Base-by-base conservation (phyloP, 164 flowering plant species). In the Umbilicus rupestris region DNA sequence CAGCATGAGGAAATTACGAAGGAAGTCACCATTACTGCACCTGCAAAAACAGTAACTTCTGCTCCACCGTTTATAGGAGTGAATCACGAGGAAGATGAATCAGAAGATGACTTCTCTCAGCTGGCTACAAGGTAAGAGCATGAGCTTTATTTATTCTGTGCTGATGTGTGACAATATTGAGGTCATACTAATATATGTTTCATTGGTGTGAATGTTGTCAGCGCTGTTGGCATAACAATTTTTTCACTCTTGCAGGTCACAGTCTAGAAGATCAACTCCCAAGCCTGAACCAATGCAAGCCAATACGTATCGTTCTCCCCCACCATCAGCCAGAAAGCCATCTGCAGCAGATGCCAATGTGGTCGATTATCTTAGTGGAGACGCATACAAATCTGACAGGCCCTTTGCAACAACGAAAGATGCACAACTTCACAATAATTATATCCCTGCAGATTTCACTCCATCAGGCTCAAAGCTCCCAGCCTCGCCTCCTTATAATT, bases 341-440 rank as follows among this genome's bases (percentile, higher is more conserved):
- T 62, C 65, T 16, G 5, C 37, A 46, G n/a, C 75, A 55, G 88
- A 81, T 64, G 62, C 81, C 22, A 69, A 69, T 19, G 41, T 68
- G 59, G 66, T 89, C 60, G 97, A 95, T 73, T 92, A 85, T 81
- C 94, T 93, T 39, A 93, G 98, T 73, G 96, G 97, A 7, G 97
- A 88, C 63, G 33, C 42, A 15, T 91, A 87, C 78, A 77, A 73
- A 55, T 74, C 86, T 6, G 77, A 81, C 50, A 76, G 68, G 63
- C 67, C 79, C 22, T 45, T 71, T 39, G 76, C 76, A 64, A 65
- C 70, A 22, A 62, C 76, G 12, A 72, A 78, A 46, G 71, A 72
- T 5, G 35, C 76, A 6, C 68, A 87, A 31, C 47, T 37, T 33
- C 78, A 77, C 29, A 64, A 35, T 73, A 77, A 70, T 57, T 74